phyloP scores from a whole-genome alignment of 495 filamentous ascomycete species.

The Hypoxylon trugodes region DNA sequence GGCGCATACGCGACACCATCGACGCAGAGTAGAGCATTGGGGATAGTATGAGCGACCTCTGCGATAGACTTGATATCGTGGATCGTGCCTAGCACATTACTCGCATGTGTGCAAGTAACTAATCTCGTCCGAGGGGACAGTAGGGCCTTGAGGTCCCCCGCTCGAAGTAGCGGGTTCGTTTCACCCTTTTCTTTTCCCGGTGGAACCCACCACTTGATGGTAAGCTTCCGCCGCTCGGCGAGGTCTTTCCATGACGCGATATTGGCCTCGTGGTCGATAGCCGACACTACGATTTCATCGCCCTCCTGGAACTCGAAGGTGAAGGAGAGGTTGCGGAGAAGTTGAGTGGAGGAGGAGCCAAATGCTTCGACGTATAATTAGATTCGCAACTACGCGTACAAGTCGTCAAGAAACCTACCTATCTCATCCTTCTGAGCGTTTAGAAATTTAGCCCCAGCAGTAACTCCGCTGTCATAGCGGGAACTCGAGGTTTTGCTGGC shows the following conservation, averaged over 20 bases:
- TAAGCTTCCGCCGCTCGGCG: constrained; percentile 63
- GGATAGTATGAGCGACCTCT: constrained; percentile 57
- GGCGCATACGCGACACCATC: constrained; percentile 77
- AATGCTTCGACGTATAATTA: constrained; percentile 56
- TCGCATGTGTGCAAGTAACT: constrained; percentile 73
- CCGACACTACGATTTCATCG: constrained; percentile 71
- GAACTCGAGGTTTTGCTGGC: constrained; percentile 62
- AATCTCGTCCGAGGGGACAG: constrained; percentile 67
- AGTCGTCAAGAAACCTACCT: constrained; percentile 44
- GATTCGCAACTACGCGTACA: neutral
- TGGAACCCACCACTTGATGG: constrained; percentile 73
- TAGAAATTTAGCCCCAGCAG: constrained; percentile 71
- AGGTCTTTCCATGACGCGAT: constrained; percentile 72
- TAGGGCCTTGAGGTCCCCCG: constrained; percentile 60
- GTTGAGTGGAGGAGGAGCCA: constrained; percentile 75
- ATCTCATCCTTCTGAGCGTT: constrained; percentile 71
- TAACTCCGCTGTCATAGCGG: constrained; percentile 62
- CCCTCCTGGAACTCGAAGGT: constrained; percentile 65
- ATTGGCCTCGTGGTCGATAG: constrained; percentile 77
- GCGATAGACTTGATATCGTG: constrained; percentile 66
- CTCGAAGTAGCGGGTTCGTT: constrained; percentile 63
- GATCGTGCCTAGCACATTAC: constrained; percentile 76
- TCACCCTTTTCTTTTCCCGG: constrained; percentile 18
- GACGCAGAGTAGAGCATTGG: constrained; percentile 53
- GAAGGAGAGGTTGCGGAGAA: constrained; percentile 73